phyloP scores from a whole-genome alignment of 805 yeast genomes.

The Candida krabiensis region DNA sequence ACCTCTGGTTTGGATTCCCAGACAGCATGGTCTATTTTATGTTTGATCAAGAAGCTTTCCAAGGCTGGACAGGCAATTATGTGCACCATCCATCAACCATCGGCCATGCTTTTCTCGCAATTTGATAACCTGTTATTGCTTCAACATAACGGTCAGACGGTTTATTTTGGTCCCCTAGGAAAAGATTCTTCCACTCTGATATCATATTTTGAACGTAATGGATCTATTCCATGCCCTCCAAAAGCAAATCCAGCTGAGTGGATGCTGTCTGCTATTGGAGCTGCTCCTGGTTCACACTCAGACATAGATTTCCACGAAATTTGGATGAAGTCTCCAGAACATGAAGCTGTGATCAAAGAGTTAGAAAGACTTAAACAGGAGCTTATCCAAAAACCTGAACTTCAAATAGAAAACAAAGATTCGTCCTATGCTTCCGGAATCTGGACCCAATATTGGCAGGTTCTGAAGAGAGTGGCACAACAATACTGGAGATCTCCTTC shows the following conservation, averaged over 20 bases:
- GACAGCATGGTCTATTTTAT: conserved; percentile 57
- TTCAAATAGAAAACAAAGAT: conserved; percentile 1
- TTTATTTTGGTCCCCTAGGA: conserved; percentile 54
- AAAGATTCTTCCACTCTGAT: conserved; percentile 40
- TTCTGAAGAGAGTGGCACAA: conserved; percentile 34
- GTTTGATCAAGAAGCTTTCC: conserved; percentile 47
- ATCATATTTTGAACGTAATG: conserved; percentile 45
- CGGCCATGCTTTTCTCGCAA: conserved; percentile 42
- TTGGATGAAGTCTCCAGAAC: conserved; percentile 46
- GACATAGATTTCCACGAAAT: conserved; percentile 59
- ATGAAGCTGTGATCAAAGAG: conserved; percentile 23
- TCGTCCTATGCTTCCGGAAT: conserved; percentile 42
- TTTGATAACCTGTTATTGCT: conserved; percentile 43
- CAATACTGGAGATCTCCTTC: conserved; percentile 48
- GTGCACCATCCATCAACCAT: conserved; percentile 56
- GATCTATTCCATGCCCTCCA: conserved; percentile 63
- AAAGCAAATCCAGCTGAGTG: conserved; percentile 75
- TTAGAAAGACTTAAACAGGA: conserved; percentile 26
- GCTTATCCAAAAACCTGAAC: conserved; percentile 4
- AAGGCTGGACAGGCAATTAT: conserved; percentile 55
- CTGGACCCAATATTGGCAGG: conserved; percentile 34
- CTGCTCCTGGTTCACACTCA: conserved; percentile 69
- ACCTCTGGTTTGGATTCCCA: conserved; percentile 60
- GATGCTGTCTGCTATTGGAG: conserved; percentile 71
- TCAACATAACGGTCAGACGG: conserved; percentile 51